Evolutionary conservation across 139 green algal species (phyloP).

Genomic region (Mychonastes homosphaera): DNA sequence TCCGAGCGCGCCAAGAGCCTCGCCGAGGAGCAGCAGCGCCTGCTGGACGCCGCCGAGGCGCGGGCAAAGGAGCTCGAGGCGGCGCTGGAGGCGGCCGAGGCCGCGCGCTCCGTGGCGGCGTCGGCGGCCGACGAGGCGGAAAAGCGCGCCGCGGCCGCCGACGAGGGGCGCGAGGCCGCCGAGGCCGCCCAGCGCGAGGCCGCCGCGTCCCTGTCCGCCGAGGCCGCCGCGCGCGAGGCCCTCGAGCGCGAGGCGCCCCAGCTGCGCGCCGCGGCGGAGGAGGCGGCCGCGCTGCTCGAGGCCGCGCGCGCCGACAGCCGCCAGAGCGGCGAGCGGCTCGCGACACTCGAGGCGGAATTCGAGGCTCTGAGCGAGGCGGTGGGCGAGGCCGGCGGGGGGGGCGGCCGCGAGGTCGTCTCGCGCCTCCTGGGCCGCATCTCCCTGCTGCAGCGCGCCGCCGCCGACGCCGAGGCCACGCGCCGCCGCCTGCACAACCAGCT

Average conservation of each 20-base stretch:
- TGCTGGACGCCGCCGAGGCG: too few species aligned
- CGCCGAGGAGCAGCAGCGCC: too few species aligned
- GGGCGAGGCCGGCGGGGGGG: slow-evolving; percentile 30
- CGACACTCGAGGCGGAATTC: slow-evolving; percentile 57
- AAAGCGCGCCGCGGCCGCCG: slow-evolving; percentile 29
- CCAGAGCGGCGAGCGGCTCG: too few species aligned
- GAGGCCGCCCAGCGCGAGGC: too few species aligned
- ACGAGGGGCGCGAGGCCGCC: too few species aligned
- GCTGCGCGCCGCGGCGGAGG: slow-evolving; percentile 13
- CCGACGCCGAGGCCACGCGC: slow-evolving; percentile 39
- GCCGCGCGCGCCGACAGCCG: too few species aligned
- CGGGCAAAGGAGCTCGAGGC: neutral
- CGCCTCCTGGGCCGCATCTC: slow-evolving; percentile 58
- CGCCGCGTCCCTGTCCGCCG: too few species aligned
- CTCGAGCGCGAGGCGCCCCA: too few species aligned
- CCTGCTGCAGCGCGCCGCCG: slow-evolving; percentile 46
- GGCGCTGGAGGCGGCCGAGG: slow-evolving; percentile 7
- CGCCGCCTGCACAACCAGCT: slow-evolving; percentile 76
- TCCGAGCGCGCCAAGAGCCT: too few species aligned
- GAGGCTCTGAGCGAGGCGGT: slow-evolving; percentile 58
- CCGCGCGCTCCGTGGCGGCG: slow-evolving; percentile 8
- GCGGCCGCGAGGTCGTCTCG: slow-evolving; percentile 43
- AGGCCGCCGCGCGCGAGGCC: too few species aligned
- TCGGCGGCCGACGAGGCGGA: slow-evolving; percentile 4
- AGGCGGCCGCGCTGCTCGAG: slow-evolving; percentile 21